A percentile compares a stretch with the other conserved stretches of the same genome.
phyloP scores from a whole-genome alignment of 306 rosid genomes.

The Ormosia emarginata region DNA sequence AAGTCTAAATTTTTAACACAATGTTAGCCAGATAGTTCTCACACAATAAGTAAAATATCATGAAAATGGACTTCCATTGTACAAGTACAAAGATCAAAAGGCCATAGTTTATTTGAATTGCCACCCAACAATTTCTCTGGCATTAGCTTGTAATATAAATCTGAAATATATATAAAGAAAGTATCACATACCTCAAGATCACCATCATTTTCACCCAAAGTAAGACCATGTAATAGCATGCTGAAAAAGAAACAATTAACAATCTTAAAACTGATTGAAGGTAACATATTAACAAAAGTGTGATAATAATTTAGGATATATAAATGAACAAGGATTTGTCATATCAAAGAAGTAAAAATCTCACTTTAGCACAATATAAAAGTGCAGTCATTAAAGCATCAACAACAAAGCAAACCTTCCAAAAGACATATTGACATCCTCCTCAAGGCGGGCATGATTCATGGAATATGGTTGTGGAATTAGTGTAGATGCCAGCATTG shows the following conservation, averaged over 20 bases:
- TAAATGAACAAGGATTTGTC: background rate
- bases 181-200: conserved; percentile 75
- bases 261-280: conserved; percentile 20
- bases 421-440: conserved; percentile 89
- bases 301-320: background rate
- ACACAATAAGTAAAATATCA: background rate
- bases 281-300: conserved; percentile 7
- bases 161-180: background rate
- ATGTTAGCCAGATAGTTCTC: conserved; percentile 23
- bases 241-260: conserved; percentile 49
- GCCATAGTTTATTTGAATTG: background rate
- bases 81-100: background rate
- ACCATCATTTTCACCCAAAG: conserved; percentile 74
- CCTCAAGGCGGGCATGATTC: conserved; percentile 68
- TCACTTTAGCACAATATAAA: background rate
- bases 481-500: conserved; percentile 86
- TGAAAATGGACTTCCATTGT: background rate
- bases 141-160: background rate
- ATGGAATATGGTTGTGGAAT: conserved; percentile 83
- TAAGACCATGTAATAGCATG: conserved; percentile 82
- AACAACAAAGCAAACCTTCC: conserved; percentile 71
- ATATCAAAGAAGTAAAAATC: background rate
- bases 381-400: conserved; percentile 11
- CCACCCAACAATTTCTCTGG: conserved; percentile 12
- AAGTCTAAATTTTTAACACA: conserved; percentile 54